Base-by-base conservation (phyloP, 2,329 filamentous ascomycete genomes). In the Pseudocercospora pini-densiflorae region DNA sequence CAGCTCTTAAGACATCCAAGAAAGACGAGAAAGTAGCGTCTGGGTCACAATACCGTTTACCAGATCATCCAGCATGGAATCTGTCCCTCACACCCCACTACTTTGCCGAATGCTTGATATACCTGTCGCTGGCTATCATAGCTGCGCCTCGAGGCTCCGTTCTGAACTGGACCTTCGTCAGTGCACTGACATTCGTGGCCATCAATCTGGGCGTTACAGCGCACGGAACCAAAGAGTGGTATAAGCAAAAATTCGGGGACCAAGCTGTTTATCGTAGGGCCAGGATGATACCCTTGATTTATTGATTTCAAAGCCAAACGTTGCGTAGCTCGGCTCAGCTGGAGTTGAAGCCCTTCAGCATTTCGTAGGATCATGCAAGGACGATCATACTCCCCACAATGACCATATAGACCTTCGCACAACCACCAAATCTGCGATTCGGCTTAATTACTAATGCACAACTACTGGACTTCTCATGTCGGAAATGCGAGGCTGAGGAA, bases 11-110 rank as follows among this genome's bases (percentile, higher is more conserved):
- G 55, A 49, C 49, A 14, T 45, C 51, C n/a, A 40, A 21, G n/a
- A 64, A 62, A 55, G 49, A 49, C 4, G 55, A 58, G 31, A 23
- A 58, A 7, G 49, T 51, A 10, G 54, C 58, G 19, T 57, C 24
- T 16, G 61, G 77, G 55, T 71, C 75, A 27, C 94, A 93, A 76
- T 98, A 99, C 79, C 91, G 91, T 10, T 84, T 98, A 24, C 94
- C 94, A 0, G 82, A 85, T 2, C 85, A 90, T 66, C 89, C 90
- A 2, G 80, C 91, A 64, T 99, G 98, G 78, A 83, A 83, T 53
- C 83, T 84, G 64, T 79, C 96, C 23, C 80, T 97, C 45, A 96
- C 92, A 73, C 93, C 95, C 19, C 95, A 99, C 80, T 99, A 98
- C 79, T 91, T 91, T 3, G 92, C 90, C 74, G 95, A 98, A 81